A percentile compares a stretch with the other conserved stretches of the same genome.
Evolutionary conservation across 805 yeast genomes (phyloP).

Genomic region (Wickerhamiella cacticola): DNA sequence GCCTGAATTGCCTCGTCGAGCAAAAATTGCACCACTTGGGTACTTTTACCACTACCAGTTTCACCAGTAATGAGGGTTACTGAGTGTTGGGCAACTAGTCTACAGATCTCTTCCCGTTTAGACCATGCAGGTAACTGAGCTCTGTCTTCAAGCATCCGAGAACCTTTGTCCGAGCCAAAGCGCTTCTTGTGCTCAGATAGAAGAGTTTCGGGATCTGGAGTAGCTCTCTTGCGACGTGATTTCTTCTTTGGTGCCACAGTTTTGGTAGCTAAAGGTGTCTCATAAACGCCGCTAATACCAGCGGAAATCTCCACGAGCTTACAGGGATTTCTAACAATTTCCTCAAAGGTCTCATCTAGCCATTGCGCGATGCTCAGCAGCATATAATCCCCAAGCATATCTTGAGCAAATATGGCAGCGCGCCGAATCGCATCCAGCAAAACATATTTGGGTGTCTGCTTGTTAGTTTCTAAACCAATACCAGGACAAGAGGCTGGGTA

Average conservation of each 20-base stretch:
- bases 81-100: conserved; percentile 44
- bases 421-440: conserved; percentile 27
- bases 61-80: conserved; percentile 85
- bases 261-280: conserved; percentile 12
- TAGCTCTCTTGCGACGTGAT: conserved; percentile 7
- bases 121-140: conserved; percentile 73
- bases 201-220: conserved; percentile 29
- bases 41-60: conserved; percentile 95
- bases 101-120: conserved; percentile 44
- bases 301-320: conserved; percentile 37
- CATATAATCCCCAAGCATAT: conserved; percentile 55
- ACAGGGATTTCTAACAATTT: conserved; percentile 63
- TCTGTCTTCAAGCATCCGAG: conserved; percentile 37
- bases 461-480: conserved; percentile 37
- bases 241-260: background rate
- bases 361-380: conserved; percentile 62
- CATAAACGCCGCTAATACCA: conserved; percentile 25
- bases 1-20: conserved; percentile 44
- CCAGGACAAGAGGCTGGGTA: conserved; percentile 70
- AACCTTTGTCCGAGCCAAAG: conserved; percentile 28
- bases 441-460: conserved; percentile 26
- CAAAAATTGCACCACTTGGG: conserved; percentile 85
- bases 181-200: conserved; percentile 30
- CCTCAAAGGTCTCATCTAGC: conserved; percentile 50
- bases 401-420: conserved; percentile 26